phyloP scores from a whole-genome alignment of 1,284 basidiomycete genomes.

The Puccinia horiana region DNA sequence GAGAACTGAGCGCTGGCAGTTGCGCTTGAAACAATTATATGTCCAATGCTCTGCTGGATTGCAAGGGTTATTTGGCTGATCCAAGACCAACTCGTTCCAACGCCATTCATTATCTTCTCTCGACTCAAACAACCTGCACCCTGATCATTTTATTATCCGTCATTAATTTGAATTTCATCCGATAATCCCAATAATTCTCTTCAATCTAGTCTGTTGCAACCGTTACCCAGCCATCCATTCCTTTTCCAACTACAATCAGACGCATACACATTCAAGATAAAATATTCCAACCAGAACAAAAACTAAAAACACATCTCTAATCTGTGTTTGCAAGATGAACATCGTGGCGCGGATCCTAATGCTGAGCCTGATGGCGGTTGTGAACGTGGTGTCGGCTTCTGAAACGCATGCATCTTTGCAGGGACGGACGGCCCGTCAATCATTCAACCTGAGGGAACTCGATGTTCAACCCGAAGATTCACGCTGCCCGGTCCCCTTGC shows the following conservation, averaged over 20 bases:
- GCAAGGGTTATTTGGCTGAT: background rate
- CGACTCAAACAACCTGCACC: background rate
- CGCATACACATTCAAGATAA: background rate
- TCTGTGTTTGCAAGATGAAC: conserved; percentile 5
- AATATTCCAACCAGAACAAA: background rate
- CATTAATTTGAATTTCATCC: background rate
- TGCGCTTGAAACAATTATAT: background rate
- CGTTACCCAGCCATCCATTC: background rate
- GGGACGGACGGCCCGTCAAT: background rate
- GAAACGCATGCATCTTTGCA: background rate
- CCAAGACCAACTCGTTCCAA: background rate
- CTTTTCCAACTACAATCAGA: background rate
- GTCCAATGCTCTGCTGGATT: background rate
- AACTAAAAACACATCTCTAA: background rate
- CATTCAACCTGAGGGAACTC: conserved; percentile 10
- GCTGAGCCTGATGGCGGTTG: background rate
- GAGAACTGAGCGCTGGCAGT: background rate
- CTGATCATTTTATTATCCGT: background rate
- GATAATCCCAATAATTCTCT: background rate
- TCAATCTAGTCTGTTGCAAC: background rate
- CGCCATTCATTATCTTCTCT: background rate
- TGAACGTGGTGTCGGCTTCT: background rate
- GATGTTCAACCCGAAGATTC: background rate
- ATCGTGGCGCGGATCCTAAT: background rate
- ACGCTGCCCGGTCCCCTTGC: conserved; percentile 1